Evolutionary conservation across 768 basidiomycete genomes (phyloP).

Genomic region (Lactarius psammicola): DNA sequence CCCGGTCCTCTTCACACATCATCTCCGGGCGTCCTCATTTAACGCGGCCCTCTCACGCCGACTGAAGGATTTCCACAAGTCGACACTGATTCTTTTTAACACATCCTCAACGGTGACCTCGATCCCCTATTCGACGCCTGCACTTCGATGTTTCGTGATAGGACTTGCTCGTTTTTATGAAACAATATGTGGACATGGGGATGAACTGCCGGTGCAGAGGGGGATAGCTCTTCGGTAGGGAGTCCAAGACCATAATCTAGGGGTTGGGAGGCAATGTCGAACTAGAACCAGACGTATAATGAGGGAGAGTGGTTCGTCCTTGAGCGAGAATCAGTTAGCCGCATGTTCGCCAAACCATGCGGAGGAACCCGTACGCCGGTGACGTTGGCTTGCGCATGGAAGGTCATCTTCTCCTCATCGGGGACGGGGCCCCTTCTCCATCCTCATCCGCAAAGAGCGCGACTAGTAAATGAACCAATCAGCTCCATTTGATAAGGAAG

Average conservation of each 20-base stretch:
- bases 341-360: too few relatives aligned
- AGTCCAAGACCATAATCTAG: neutral
- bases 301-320: constrained; percentile 11
- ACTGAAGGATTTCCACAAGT: neutral
- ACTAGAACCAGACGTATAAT: constrained; percentile 6
- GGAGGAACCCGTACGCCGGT: neutral
- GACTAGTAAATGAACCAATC: neutral
- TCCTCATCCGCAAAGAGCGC: constrained; percentile 4
- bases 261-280: neutral
- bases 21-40: too few relatives aligned
- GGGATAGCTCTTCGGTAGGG: constrained; percentile 10
- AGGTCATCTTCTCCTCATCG: neutral
- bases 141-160: neutral
- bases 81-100: constrained; percentile 2
- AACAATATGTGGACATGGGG: neutral
- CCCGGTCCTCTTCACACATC: neutral
- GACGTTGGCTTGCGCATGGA: constrained; percentile 6
- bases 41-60: neutral
- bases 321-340: neutral
- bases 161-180: constrained; percentile 15
- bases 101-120: constrained; percentile 14
- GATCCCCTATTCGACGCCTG: neutral
- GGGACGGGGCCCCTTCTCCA: neutral
- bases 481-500: neutral
- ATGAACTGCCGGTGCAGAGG: constrained; percentile 3